These are phyloP conservation scores for Neckera pumila DNA, from an alignment of 225 moss, liverwort and hornwort genomes.

Conservation along the genomic window DNA sequence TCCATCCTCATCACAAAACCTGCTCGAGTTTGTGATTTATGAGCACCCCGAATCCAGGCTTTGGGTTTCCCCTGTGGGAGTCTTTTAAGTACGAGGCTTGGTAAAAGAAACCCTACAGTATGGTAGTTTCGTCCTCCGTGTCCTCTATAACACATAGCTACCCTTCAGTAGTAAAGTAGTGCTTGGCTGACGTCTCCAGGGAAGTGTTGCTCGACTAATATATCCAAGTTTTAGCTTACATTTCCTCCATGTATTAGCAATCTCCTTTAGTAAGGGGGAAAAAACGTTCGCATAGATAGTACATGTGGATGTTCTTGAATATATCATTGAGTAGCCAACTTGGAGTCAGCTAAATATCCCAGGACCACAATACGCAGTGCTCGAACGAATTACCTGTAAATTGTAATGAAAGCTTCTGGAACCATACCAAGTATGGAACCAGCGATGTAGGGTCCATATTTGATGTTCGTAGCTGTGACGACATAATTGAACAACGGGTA, in stretches of 20 bases:
- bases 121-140: background rate
- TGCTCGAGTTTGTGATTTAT: background rate
- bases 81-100: background rate
- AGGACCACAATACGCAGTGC: background rate
- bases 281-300: background rate
- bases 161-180: background rate
- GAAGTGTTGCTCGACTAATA: background rate
- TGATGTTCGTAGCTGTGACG: constrained; percentile 79
- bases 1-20: background rate
- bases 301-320: background rate
- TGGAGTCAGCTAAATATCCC: background rate
- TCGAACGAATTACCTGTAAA: constrained; percentile 56
- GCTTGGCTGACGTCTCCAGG: background rate
- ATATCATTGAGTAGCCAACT: background rate
- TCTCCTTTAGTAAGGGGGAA: too few relatives aligned
- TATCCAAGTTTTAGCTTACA: background rate
- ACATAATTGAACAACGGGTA: constrained; percentile 90
- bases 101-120: background rate
- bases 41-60: background rate
- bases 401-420: constrained; percentile 90
- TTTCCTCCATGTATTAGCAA: background rate
- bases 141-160: background rate
- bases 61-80: background rate
- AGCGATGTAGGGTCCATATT: constrained; percentile 65
- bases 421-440: constrained; percentile 90